Evolutionary conservation across 2,329 filamentous ascomycete species (phyloP), one percentile per base, ranked within the genome.

Genomic region (Albifimbria verrucaria): DNA sequence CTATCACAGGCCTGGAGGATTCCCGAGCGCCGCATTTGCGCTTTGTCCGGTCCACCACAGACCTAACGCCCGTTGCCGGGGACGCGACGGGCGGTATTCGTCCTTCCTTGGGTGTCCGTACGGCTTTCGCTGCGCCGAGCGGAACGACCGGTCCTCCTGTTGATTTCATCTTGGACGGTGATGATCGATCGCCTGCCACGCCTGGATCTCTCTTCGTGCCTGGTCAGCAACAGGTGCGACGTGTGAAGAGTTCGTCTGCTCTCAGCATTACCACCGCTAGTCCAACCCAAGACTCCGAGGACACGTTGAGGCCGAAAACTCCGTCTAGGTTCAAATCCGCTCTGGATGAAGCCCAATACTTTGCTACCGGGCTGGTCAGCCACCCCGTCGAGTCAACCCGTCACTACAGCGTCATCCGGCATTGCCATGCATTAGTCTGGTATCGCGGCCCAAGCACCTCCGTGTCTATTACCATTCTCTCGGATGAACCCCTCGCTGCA

Each of bases 361-460:
- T 88, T 55, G 83, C 86, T 2, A 82, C 83, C 3, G 86, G 86
- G 0, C 73, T 90, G 21, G 75, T 89, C 50, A 76, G 75, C 17
- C 85, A 83, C 52, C 84, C 87, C 0, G 78, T 75, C 20, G 85
- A 87, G 62, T 86, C 83, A 1, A 88, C 78, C 3, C 84, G 80
- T 53, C 83, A 89, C 68, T 83, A 79, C 65, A 86, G 79, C 45
- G 82, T 90, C 52, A 75, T 89, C 22, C 82, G 86, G 0, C 87
- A 90, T 63, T 87, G 85, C 1, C 71, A 80, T 24, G 80, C 80
- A 0, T 62, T 89, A 1, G 76, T 89, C 11, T 85, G 85, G 70
- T 90, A 89, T 62, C 80, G 80, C 26, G 87, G 87, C 0, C 78
- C 82, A 1, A 74, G 76, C 3, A 90, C 87, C 0, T 83, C 80